Percentiles rank a stretch among this genome's conserved stretches.
These are phyloP conservation scores for Xylogone sp. DNA, from an alignment of 2,329 filamentous ascomycete species.

Conservation along the genomic window DNA sequence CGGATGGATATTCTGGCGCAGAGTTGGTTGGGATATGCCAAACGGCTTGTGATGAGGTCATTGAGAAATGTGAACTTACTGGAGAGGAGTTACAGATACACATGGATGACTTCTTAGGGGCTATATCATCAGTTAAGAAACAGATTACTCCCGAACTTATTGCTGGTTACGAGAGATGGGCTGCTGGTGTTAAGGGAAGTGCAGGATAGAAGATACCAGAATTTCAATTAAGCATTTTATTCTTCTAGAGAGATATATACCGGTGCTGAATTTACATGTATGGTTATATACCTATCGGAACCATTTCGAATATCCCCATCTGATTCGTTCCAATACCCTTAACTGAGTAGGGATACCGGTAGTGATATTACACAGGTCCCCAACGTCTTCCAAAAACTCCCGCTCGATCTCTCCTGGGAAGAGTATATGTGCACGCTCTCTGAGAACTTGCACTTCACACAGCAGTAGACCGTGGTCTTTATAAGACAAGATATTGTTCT, in stretches of 20 bases:
- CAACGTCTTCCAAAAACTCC: constrained; percentile 85
- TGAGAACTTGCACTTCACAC: constrained; percentile 82
- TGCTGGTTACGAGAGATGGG: constrained; percentile 55
- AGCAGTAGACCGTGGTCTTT: constrained; percentile 89
- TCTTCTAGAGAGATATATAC: not conserved
- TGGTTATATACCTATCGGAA: constrained; percentile 32
- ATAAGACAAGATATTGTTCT: constrained; percentile 76
- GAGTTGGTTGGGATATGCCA: constrained; percentile 66
- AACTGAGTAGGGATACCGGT: constrained; percentile 75
- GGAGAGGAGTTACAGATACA: constrained; percentile 34
- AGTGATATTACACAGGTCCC: constrained; percentile 77
- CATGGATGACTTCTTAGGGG: constrained; percentile 41
- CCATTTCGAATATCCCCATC: constrained; percentile 88
- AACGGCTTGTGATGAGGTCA: constrained; percentile 43
- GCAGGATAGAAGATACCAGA: not conserved
- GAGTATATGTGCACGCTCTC: constrained; percentile 61
- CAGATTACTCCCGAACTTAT: constrained; percentile 59
- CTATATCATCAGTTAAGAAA: constrained; percentile 44
- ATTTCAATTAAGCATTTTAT: not conserved
- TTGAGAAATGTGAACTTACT: constrained; percentile 45
- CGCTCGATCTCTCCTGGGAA: constrained; percentile 72
- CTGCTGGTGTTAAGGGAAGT: constrained; percentile 20
- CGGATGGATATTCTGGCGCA: constrained; percentile 80
- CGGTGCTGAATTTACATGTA: too few species aligned
- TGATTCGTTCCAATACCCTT: constrained; percentile 75